Evolutionary conservation across 345 rosid genomes (phyloP), one percentile per base, ranked within the genome.

Genomic region (Brassica juncea): DNA sequence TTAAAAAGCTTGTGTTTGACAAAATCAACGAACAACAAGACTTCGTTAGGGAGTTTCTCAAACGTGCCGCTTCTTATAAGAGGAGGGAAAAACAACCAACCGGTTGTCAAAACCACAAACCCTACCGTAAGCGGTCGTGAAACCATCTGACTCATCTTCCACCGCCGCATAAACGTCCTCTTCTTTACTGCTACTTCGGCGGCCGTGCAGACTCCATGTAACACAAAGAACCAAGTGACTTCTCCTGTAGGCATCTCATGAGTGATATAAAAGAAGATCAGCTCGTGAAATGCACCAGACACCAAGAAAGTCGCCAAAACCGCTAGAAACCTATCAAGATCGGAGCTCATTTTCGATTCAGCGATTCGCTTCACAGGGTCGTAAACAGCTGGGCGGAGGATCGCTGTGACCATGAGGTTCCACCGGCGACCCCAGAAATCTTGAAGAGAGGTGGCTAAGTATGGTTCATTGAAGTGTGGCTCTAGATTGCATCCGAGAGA

Each of bases 371-470:
- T 57, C 0, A 84, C 66, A 0, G 91, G 91, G 1, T 2, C 1
- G 80, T 85, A 84, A 0, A 87, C 84, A 4, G 89, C 60, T 1
- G 85, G 85, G 1, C 88, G 77, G 66, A 87, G 84, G 6, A 86
- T 80, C 2, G 72, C 76, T 1, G 88, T 73, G 12, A 85, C 86
- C 82, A 84, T 85, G 42, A 87, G 87, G 62, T 86, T 90, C 91
- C 92, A 88, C 3, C 89, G 71, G 3, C 76, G 61, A 8, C 89
- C 86, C 94, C 91, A 87, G 23, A 88, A 87, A 31, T 88, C 89
- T 80, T 88, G 89, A 3, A 90, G 75, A 14, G 94, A 88, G 0
- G 88, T 87, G 47, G 91, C 65, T n/a, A 84, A 58, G 63, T 85
- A 88, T 4, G 90, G 92, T 4, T 88, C 85, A 27, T 85, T 23